Evolutionary conservation across 225 moss, liverwort and hornwort genomes (phyloP).

Genomic region (Anthoceros angustus): DNA sequence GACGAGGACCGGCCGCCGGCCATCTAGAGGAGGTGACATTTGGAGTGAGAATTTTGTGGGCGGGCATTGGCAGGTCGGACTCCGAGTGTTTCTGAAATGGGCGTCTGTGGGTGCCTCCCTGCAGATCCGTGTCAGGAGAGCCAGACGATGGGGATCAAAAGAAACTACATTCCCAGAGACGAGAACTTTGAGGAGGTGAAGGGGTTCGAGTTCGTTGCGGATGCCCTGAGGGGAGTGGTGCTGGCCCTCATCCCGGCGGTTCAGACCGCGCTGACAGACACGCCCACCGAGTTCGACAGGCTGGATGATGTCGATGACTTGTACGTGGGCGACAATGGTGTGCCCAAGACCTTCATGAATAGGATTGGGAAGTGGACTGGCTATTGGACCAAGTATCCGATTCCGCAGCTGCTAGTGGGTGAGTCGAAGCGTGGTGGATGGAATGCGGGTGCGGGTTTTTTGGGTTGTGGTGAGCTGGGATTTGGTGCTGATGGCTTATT

Average conservation of each 20-base stretch:
- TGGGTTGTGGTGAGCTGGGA: not conserved
- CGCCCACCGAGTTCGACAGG: slow-evolving; percentile 2
- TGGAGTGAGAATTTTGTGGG: not conserved
- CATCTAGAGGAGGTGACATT: slow-evolving; percentile 30
- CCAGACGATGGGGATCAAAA: not conserved
- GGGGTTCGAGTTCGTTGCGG: not conserved
- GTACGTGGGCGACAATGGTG: not conserved
- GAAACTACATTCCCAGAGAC: not conserved
- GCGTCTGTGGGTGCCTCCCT: not conserved
- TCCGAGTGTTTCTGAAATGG: not conserved
- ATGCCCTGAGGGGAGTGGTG: not conserved
- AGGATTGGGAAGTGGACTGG: not conserved
- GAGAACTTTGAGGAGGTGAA: not conserved
- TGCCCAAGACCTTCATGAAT: not conserved
- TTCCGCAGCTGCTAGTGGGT: not conserved
- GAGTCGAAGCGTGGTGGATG: not conserved
- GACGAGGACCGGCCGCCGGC: slow-evolving; percentile 56
- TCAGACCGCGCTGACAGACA: not conserved
- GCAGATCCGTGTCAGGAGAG: not conserved
- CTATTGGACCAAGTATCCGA: not conserved
- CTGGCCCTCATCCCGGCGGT: not conserved
- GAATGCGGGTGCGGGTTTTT: not conserved
- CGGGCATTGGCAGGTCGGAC: not conserved
- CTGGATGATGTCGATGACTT: not conserved
- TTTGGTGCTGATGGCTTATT: not conserved